Evolutionary conservation across 441 rosid genomes (phyloP).

Genomic region (Theobroma grandiflorum): DNA sequence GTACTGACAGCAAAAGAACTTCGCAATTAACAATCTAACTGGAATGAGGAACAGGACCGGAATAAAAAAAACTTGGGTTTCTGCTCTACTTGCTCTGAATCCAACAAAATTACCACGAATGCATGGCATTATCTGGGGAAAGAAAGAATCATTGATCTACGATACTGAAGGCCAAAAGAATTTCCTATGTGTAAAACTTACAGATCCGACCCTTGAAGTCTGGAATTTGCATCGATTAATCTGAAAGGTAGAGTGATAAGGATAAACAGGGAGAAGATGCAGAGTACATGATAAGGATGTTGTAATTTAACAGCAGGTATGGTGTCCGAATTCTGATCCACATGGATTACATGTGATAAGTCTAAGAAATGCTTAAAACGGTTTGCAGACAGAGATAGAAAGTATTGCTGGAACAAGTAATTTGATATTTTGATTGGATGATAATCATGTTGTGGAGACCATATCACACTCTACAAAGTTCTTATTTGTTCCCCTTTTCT

Average conservation of each 20-base stretch:
- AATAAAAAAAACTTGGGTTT: background rate
- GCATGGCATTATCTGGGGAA: background rate
- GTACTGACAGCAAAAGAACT: background rate
- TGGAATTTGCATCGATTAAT: background rate
- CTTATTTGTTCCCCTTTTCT: background rate
- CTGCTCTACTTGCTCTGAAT: background rate
- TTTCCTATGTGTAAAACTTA: background rate
- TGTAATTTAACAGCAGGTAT: background rate
- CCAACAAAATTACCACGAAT: background rate
- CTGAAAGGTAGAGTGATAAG: background rate
- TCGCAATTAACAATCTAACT: background rate
- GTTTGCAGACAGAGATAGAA: background rate
- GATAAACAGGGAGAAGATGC: background rate
- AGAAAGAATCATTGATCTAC: background rate
- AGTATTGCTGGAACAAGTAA: background rate
- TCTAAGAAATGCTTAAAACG: background rate
- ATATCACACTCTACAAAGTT: background rate
- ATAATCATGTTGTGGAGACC: background rate
- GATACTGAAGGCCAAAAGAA: background rate
- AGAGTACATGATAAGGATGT: background rate
- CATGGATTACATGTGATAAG: background rate
- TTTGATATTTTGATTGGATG: background rate
- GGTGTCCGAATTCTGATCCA: background rate
- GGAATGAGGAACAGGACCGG: background rate
- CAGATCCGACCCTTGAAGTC: background rate